Base-by-base conservation (phyloP, 2,329 filamentous ascomycete species). In the Aureobasidium mangrovei region DNA sequence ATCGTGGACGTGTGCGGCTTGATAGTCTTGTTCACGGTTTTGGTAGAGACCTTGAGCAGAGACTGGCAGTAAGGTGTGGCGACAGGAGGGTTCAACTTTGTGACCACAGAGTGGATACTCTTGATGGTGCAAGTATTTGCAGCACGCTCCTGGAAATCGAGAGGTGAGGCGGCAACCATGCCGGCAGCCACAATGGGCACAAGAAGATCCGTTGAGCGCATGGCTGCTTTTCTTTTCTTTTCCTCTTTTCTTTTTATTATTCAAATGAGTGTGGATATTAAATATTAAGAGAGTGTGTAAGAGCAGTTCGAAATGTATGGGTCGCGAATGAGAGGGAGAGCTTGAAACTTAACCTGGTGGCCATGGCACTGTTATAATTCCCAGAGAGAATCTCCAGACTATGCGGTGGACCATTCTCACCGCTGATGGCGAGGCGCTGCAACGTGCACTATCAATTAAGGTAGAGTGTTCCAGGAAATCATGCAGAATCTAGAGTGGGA, bases 41-140 rank as follows among this genome's bases (percentile, higher is more conserved):
- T 46, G 12, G 51, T 46, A 4, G 41, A 32, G 4, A 54, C 12
- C 5, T 41, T 41, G n/a, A 54, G 51, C 7, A 54, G 42, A 32
- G 51, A 54, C 7, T 54, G 41, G 42, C 51, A 54, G 28, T 45
- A 54, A 35, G 51, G 51, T 5, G 43, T 41, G 35, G 42, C 51
- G n/a, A 43, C 24, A 28, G 51, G 27, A 45, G 39, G 41, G 31
- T 31, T 45, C 41, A 54, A 10, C 12, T 42, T 43, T 18, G 41
- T 46, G n/a, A 54, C 42, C 12, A 54, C 28, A 27, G 51, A 46
- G 24, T 35, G 40, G 24, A 54, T 40, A 9, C 42, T 54, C 27
- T 38, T 31, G 28, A 46, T 26, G n/a, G 51, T 38, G 24, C 51
- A 54, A 3, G 51, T 45, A 6, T 45, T 45, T 9, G 28, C 51